These are phyloP conservation scores for Aureobasidium sp. DNA, from an alignment of 2,329 filamentous ascomycete genomes.

Conservation along the genomic window DNA sequence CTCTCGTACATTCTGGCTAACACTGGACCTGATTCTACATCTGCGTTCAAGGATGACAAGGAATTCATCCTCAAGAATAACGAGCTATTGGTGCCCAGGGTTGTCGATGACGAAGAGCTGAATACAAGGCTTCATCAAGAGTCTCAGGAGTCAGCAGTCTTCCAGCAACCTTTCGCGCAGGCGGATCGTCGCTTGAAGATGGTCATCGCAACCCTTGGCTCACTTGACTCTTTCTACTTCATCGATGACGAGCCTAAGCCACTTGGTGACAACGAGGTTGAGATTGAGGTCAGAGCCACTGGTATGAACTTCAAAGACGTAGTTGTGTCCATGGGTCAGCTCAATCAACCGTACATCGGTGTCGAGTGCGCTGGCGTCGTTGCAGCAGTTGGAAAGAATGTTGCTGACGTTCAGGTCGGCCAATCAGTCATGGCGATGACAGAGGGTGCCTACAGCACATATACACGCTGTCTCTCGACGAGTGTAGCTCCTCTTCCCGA, in stretches of 20 bases:
- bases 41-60: not conserved
- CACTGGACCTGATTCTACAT: not conserved
- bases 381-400: not conserved
- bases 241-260: constrained; percentile 7
- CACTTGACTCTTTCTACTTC: constrained; percentile 13
- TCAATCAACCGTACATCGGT: constrained; percentile 8
- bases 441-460: constrained; percentile 6
- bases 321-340: constrained; percentile 16
- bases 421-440: constrained; percentile 12
- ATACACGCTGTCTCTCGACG: constrained; percentile 1
- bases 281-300: constrained; percentile 19
- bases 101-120: not conserved
- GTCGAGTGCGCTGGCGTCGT: constrained; percentile 15
- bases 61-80: not conserved
- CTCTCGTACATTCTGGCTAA: not conserved
- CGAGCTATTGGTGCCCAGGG: not conserved
- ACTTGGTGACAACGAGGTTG: constrained; percentile 17
- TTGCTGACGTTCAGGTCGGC: constrained; percentile 1
- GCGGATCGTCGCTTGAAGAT: constrained; percentile 9
- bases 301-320: constrained; percentile 22
- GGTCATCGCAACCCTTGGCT: constrained; percentile 5
- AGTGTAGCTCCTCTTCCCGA: constrained; percentile 14
- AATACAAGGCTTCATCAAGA: not conserved
- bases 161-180: constrained; percentile 1
- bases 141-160: constrained; percentile 1